These are phyloP conservation scores for Gloeostereum incarnatum DNA, from an alignment of 768 basidiomycete genomes.

Conservation along the genomic window DNA sequence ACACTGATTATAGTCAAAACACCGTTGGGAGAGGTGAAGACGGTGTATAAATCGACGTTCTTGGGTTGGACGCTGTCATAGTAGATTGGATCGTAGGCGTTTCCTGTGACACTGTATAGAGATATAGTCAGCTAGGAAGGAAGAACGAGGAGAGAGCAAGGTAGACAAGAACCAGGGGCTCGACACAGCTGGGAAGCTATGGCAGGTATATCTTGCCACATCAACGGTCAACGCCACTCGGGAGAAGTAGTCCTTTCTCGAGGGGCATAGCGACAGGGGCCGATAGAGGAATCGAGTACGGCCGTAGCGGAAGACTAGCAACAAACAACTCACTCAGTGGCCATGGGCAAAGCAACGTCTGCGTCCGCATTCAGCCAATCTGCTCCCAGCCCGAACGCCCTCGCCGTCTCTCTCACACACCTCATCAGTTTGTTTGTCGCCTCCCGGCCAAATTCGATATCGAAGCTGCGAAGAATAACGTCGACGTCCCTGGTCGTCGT, in stretches of 20 bases:
- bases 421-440: constrained; percentile 43
- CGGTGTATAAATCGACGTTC: constrained; percentile 44
- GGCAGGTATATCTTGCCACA: no score
- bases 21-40: constrained; percentile 45
- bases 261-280: no score
- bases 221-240: no score
- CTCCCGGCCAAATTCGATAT: constrained; percentile 41
- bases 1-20: constrained; percentile 47
- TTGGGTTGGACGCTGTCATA: constrained; percentile 36
- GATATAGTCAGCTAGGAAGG: not conserved
- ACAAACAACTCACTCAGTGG: constrained; percentile 41
- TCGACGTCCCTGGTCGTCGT: constrained; percentile 60
- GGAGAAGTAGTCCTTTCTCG: no score
- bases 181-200: no score
- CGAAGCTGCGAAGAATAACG: constrained; percentile 55
- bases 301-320: no score
- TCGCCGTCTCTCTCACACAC: constrained; percentile 50
- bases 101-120: constrained; percentile 6
- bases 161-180: no score
- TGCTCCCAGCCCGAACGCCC: constrained; percentile 35
- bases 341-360: constrained; percentile 62
- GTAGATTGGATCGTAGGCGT: constrained; percentile 52
- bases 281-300: no score
- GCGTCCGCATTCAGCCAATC: constrained; percentile 80
- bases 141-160: constrained; percentile 2